Percentiles rank a stretch among this genome's conserved stretches.
These are phyloP conservation scores for Globisporangium rhizosaccharum DNA, from an alignment of 352 stramenopile genomes.

Conservation along the genomic window DNA sequence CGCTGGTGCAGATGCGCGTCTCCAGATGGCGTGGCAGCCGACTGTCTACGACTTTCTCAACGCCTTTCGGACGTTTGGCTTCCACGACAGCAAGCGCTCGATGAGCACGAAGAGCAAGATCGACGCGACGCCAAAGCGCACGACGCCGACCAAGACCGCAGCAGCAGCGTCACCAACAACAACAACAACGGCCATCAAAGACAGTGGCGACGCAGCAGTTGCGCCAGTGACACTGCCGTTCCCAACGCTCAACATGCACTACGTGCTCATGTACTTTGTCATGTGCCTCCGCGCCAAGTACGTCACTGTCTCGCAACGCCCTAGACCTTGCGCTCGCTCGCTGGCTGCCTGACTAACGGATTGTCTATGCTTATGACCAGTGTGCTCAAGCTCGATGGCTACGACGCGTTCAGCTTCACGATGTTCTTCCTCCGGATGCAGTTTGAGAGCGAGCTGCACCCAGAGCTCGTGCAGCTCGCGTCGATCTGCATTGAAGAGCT, in stretches of 20 bases:
- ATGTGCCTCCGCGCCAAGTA: constrained; percentile 59
- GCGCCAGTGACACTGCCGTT: constrained; percentile 31
- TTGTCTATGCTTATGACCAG: constrained; percentile 8
- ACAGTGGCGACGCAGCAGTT: constrained; percentile 8
- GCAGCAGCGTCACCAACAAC: neutral
- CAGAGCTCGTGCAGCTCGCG: constrained; percentile 68
- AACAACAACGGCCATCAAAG: constrained; percentile 2
- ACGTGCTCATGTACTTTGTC: constrained; percentile 72
- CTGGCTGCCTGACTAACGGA: neutral
- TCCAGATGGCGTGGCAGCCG: constrained; percentile 68
- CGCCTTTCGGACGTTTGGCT: constrained; percentile 71
- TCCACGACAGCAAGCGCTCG: constrained; percentile 78
- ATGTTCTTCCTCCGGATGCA: constrained; percentile 87
- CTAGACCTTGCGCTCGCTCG: neutral
- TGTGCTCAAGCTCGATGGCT: constrained; percentile 51
- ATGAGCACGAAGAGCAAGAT: constrained; percentile 83
- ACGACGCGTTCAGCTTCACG: constrained; percentile 79
- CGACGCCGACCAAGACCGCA: constrained; percentile 3
- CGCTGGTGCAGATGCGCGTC: constrained; percentile 11
- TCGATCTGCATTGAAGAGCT: constrained; percentile 79
- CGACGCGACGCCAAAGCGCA: constrained; percentile 25
- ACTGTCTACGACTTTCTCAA: constrained; percentile 75
- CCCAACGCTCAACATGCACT: constrained; percentile 78
- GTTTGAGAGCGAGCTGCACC: constrained; percentile 70
- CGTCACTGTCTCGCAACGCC: neutral